Base-by-base conservation (phyloP, 352 stramenopile species). In the Phytopythium delawarense region DNA sequence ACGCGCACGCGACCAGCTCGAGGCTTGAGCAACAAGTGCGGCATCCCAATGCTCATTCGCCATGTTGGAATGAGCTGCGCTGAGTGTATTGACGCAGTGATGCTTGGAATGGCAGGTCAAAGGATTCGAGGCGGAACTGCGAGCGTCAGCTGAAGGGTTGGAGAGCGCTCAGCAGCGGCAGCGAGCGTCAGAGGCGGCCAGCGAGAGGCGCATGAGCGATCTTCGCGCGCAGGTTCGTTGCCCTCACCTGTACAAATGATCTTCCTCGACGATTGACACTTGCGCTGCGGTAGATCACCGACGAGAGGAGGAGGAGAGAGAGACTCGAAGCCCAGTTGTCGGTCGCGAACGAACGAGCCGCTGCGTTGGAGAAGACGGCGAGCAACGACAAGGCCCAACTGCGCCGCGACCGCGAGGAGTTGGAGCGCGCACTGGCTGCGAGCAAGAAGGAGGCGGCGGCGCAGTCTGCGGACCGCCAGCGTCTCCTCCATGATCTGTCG, bases 371-470 rank as follows among this genome's bases (percentile, higher is more conserved):
- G 42, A 32, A 79, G 35, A n/a, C 45, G 12, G 32, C 57, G 16
- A 40, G 48, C 21, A 18, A 46, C 6, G 53, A 75, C 18, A 59
- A 32, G 25, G 21, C 56, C 16, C 73, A 76, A 35, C 61, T 78
- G 30, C 59, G 69, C 1, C 65, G 57, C 52, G 65, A 79, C 39
- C 78, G 72, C 23, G 57, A 72, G 18, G 66, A 80, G 35, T 49
- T 84, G 5, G 71, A 81, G 32, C 46, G 49, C 6, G 42, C 75
- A 30, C 61, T 81, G 7, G 54, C 50, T 18, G 55, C 50, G 18
- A 78, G 70, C 69, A 67, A 49, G 16, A 49, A 46, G 53, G 53
- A 48, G 13, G 25, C 20, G 34, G 5, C 34, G 20, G n/a, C 35
- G 35, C 39, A 46, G 34, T 45, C 37, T n/a, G 32, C 52, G 2